Percentiles rank a stretch among this genome's conserved stretches.
Conservation (phyloP, 192 early-diverging fungal genomes). For the Bifiguratus adelaidae region DNA sequence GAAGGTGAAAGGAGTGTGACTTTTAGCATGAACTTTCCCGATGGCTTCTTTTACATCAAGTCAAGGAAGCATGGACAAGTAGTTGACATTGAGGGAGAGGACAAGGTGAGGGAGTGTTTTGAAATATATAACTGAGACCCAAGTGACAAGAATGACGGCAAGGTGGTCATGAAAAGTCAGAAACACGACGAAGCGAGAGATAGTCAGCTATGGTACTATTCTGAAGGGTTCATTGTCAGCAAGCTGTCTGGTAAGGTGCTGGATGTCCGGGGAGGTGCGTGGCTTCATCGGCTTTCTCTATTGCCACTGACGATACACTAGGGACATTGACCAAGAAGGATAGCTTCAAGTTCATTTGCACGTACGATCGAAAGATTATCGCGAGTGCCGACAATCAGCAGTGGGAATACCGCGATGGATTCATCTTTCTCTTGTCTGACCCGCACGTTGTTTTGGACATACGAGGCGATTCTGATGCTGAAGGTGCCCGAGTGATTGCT, state of each 20-base stretch:
- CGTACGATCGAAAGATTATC: slow-evolving; percentile 9
- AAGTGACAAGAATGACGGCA: background rate
- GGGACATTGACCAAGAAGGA: background rate
- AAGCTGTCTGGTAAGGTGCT: slow-evolving; percentile 8
- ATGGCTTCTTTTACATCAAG: slow-evolving; percentile 15
- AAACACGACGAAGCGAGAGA: background rate
- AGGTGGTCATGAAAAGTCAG: background rate
- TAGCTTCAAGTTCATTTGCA: background rate
- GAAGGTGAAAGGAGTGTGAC: background rate
- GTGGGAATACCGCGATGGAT: slow-evolving; percentile 6
- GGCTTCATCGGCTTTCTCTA: background rate
- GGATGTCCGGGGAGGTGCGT: background rate
- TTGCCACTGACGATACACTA: background rate
- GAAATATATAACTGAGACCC: background rate
- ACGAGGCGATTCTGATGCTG: background rate
- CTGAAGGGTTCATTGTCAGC: slow-evolving; percentile 9
- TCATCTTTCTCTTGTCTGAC: slow-evolving; percentile 2
- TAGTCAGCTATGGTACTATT: slow-evolving; percentile 1
- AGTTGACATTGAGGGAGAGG: slow-evolving; percentile 7
- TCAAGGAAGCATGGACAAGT: slow-evolving; percentile 2
- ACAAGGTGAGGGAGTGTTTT: background rate
- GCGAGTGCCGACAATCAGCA: slow-evolving; percentile 5
- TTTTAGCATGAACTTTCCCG: background rate
- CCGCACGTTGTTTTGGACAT: slow-evolving; percentile 6
- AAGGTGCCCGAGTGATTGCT: slow-evolving; percentile 13